phyloP scores from a whole-genome alignment of 331 rosid species.

The Cydonia oblonga region DNA sequence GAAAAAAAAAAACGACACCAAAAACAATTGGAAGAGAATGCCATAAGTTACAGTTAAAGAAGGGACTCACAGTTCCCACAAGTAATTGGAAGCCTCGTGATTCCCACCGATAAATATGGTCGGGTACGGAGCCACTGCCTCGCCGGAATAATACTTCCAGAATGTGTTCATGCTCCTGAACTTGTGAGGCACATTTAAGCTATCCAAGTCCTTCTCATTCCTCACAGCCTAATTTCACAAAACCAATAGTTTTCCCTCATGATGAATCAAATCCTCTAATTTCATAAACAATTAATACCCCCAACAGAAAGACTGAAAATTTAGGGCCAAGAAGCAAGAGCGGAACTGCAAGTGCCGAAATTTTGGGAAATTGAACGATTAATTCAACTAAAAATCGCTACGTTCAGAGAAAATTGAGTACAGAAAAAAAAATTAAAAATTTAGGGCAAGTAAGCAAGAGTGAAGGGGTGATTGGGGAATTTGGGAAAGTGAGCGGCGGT shows the following conservation, averaged over 20 bases:
- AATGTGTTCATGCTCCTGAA: conserved; percentile 68
- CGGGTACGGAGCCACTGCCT: conserved; percentile 71
- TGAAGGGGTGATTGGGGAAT: neutral
- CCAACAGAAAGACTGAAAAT: neutral
- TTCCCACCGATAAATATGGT: conserved; percentile 94
- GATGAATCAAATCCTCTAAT: neutral
- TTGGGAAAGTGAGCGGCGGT: neutral
- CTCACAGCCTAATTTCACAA: conserved; percentile 53
- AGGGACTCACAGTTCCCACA: conserved; percentile 81
- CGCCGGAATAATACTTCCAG: conserved; percentile 92
- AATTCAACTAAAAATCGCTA: neutral
- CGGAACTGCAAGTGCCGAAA: neutral
- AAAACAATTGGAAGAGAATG: neutral
- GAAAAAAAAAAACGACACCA: neutral
- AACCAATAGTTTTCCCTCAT: neutral
- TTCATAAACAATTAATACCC: neutral
- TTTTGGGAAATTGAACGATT: neutral
- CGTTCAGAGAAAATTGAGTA: neutral
- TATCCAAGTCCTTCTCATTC: conserved; percentile 63
- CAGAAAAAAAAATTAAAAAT: neutral
- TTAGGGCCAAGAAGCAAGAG: neutral
- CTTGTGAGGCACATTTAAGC: conserved; percentile 53
- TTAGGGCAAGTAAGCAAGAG: neutral
- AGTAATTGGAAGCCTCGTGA: conserved; percentile 89
- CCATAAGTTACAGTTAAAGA: neutral